These are phyloP conservation scores for Bothriochloa decipiens DNA, from an alignment of 176 grass and related monocot genomes.

Conservation along the genomic window DNA sequence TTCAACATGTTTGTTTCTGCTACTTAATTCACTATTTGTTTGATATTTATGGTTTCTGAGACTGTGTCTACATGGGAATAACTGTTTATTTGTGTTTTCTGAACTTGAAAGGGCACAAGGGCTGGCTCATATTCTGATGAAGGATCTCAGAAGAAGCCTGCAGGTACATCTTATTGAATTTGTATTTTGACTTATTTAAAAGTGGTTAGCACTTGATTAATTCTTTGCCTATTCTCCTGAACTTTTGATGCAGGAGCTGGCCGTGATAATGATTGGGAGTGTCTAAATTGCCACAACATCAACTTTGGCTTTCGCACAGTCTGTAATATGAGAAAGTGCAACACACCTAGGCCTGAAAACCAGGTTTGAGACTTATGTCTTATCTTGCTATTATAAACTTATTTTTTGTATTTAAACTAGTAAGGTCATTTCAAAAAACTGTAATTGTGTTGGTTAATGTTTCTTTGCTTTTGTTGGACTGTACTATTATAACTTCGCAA, in stretches of 20 bases:
- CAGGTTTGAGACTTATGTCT: constrained; percentile 52
- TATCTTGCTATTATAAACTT: constrained; percentile 7
- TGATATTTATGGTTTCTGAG: constrained; percentile 16
- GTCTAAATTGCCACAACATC: constrained; percentile 79
- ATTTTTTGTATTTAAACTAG: background rate
- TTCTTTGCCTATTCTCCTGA: background rate
- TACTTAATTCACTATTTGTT: background rate
- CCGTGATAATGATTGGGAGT: constrained; percentile 87
- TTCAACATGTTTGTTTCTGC: background rate
- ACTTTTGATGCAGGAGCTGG: constrained; percentile 61
- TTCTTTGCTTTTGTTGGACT: background rate
- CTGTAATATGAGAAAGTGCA: constrained; percentile 95
- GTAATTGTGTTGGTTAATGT: background rate
- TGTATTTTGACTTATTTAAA: background rate
- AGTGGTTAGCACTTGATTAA: constrained; percentile 3
- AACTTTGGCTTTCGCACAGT: constrained; percentile 85
- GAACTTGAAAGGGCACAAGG: constrained; percentile 52
- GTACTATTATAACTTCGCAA: background rate
- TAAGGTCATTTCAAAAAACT: background rate
- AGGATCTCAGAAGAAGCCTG: constrained; percentile 74
- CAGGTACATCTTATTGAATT: constrained; percentile 45
- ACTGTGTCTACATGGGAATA: background rate
- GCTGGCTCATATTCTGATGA: constrained; percentile 83
- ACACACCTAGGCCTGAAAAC: constrained; percentile 80
- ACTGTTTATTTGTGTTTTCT: constrained; percentile 25